Conservation (phyloP, 225 moss, liverwort and hornwort species). For the Polytrichum commune region DNA sequence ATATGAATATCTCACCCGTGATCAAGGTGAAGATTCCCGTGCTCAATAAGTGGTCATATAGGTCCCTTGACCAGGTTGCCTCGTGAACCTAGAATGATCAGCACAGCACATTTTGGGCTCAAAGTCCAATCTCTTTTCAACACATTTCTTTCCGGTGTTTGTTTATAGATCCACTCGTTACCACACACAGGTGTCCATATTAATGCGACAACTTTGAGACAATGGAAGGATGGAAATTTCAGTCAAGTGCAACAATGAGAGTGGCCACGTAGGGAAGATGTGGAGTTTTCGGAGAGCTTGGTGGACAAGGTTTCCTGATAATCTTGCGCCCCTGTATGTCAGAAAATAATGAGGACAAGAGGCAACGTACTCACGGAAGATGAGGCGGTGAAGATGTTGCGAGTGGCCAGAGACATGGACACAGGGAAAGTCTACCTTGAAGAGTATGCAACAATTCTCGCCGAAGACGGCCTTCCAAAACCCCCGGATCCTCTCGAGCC, state of each 20-base stretch:
- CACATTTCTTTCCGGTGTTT: too few relatives aligned
- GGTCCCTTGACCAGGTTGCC: too few relatives aligned
- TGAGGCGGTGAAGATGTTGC: constrained; percentile 59
- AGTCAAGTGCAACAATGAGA: not conserved
- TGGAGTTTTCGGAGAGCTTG: not conserved
- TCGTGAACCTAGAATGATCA: too few relatives aligned
- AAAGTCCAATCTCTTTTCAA: too few relatives aligned
- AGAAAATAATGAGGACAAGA: constrained; percentile 70
- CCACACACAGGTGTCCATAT: too few relatives aligned
- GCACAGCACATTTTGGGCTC: too few relatives aligned
- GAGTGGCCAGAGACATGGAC: constrained; percentile 54
- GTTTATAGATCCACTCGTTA: too few relatives aligned
- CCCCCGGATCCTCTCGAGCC: constrained; percentile 52
- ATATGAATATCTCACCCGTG: too few relatives aligned
- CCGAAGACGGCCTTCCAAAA: constrained; percentile 62
- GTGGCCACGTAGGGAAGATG: not conserved
- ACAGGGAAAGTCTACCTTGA: constrained; percentile 59
- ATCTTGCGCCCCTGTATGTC: not conserved
- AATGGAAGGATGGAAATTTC: not conserved
- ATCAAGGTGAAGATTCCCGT: too few relatives aligned
- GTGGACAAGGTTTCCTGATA: not conserved
- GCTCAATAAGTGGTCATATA: too few relatives aligned
- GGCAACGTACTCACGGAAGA: constrained; percentile 68
- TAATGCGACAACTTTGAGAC: too few relatives aligned
- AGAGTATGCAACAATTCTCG: constrained; percentile 56